A percentile compares a stretch with the other conserved stretches of the same genome.
These are phyloP conservation scores for Dactylonectria estremocensis DNA, from an alignment of 2,329 filamentous ascomycete species.

Conservation along the genomic window DNA sequence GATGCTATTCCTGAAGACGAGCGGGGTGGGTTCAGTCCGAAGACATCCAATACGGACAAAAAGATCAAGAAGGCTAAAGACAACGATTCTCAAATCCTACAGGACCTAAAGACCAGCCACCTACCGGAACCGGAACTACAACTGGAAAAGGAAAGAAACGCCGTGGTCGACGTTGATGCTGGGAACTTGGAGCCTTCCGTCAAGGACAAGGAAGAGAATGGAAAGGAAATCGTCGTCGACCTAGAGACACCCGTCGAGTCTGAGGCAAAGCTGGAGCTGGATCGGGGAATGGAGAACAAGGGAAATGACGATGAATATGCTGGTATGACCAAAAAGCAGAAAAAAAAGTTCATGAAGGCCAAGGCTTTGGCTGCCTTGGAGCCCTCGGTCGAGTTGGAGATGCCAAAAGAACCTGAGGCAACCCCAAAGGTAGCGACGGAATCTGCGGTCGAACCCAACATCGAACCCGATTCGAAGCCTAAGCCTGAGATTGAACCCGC, in stretches of 20 bases:
- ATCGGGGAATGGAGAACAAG: conserved; percentile 38
- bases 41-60: conserved; percentile 50
- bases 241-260: conserved; percentile 37
- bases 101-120: conserved; percentile 47
- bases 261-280: conserved; percentile 37
- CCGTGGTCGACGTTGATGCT: conserved; percentile 42
- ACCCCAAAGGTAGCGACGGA: conserved; percentile 33
- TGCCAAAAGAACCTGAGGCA: conserved; percentile 35
- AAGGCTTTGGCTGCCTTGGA: conserved; percentile 41
- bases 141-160: conserved; percentile 47
- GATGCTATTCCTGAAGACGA: conserved; percentile 50
- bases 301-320: conserved; percentile 43
- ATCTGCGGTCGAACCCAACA: conserved; percentile 38
- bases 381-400: conserved; percentile 36
- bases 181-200: conserved; percentile 39
- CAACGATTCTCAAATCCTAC: conserved; percentile 47
- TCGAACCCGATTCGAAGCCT: conserved; percentile 37
- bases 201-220: conserved; percentile 34
- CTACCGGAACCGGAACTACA: conserved; percentile 45
- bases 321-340: conserved; percentile 48
- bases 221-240: conserved; percentile 37
- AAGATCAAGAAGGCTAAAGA: conserved; percentile 54
- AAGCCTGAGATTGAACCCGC: conserved; percentile 31
- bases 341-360: conserved; percentile 45
- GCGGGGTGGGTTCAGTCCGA: conserved; percentile 49